phyloP scores from a whole-genome alignment of 768 basidiomycete genomes.

The Suillus lakei region DNA sequence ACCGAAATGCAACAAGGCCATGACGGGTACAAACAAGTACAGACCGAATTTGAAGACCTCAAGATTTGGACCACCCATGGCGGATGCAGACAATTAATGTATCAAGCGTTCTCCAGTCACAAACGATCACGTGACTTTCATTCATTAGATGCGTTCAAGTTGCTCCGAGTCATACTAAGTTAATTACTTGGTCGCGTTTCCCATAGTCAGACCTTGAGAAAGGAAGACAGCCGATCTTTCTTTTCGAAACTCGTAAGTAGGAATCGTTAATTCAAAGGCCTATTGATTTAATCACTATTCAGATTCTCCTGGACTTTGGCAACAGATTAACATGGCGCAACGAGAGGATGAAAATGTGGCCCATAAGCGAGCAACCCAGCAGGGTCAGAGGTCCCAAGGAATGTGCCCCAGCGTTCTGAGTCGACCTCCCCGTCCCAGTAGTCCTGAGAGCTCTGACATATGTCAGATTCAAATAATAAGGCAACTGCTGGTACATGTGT shows the following conservation, averaged over 20 bases:
- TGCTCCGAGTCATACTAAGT: background rate
- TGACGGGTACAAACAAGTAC: slow-evolving; percentile 85
- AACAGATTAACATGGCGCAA: background rate
- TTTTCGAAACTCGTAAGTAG: background rate
- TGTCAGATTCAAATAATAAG: background rate
- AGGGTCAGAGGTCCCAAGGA: no score
- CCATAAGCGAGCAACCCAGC: background rate
- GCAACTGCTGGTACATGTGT: no score
- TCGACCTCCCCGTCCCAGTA: background rate
- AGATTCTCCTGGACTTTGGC: background rate
- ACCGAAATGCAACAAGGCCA: slow-evolving; percentile 82
- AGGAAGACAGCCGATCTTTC: background rate
- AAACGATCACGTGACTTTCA: slow-evolving; percentile 1
- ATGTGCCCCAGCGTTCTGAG: no score
- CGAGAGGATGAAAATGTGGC: background rate
- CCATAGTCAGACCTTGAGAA: background rate
- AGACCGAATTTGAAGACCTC: slow-evolving; percentile 91
- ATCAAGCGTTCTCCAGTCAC: background rate
- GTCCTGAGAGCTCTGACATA: background rate
- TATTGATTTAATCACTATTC: background rate
- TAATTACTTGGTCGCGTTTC: background rate
- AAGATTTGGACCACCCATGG: slow-evolving; percentile 79
- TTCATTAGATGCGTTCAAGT: background rate
- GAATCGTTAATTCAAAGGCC: background rate
- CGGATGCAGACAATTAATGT: background rate